phyloP scores from a whole-genome alignment of 2,329 filamentous ascomycete species.

The Didymella arachidicola region DNA sequence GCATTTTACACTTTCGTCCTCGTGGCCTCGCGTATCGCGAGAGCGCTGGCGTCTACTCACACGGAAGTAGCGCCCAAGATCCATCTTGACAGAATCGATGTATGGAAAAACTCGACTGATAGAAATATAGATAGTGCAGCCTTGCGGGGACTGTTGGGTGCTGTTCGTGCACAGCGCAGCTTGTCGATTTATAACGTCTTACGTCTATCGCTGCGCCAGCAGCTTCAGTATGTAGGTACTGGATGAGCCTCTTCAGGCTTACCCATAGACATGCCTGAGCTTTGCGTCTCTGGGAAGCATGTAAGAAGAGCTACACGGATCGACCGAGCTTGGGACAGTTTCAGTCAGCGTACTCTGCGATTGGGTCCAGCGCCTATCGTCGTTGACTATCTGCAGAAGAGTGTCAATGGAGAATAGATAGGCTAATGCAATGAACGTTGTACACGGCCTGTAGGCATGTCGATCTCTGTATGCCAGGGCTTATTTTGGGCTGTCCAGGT shows the following conservation, averaged over 20 bases:
- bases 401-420: neutral
- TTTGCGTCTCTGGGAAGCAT: constrained; percentile 10
- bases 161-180: neutral
- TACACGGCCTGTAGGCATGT: constrained; percentile 2
- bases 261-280: neutral
- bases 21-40: neutral
- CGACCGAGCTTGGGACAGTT: constrained; percentile 3
- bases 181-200: constrained; percentile 1
- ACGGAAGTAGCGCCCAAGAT: constrained; percentile 31
- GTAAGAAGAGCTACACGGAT: constrained; percentile 12
- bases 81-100: constrained; percentile 17
- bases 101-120: neutral
- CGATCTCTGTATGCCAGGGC: constrained; percentile 8
- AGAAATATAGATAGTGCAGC: neutral
- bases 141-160: neutral
- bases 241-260: constrained; percentile 4
- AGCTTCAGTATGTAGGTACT: constrained; percentile 2
- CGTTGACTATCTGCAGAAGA: neutral
- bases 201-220: neutral
- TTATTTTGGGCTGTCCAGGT: constrained; percentile 13
- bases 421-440: constrained; percentile 7
- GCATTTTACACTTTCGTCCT: constrained; percentile 14
- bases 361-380: neutral
- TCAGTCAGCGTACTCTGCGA: constrained; percentile 1
- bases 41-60: constrained; percentile 13